Conservation (phyloP, 23 red algal genomes). For the Gracilaria domingensis region DNA sequence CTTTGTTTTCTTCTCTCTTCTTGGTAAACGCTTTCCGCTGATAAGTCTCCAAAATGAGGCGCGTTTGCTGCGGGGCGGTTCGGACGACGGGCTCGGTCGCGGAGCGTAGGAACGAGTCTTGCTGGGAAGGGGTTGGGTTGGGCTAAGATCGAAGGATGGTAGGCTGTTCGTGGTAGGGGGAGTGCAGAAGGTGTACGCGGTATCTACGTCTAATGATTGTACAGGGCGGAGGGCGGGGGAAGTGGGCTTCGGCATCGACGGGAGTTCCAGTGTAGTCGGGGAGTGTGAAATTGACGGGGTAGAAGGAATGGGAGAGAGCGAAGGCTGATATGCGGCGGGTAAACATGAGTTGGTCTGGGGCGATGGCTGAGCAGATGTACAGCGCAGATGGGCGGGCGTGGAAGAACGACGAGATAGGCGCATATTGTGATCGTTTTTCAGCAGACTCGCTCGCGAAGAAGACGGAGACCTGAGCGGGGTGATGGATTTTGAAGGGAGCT, state of each 20-base stretch:
- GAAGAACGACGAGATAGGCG: slow-evolving; percentile 2
- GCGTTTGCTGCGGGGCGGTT: slow-evolving; percentile 26
- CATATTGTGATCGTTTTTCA: not conserved
- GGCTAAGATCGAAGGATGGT: slow-evolving; percentile 14
- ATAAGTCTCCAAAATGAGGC: slow-evolving; percentile 15
- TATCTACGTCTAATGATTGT: slow-evolving; percentile 21
- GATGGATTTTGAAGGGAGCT: not conserved
- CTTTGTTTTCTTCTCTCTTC: not conserved
- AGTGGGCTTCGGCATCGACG: slow-evolving; percentile 15
- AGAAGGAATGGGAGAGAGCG: not conserved
- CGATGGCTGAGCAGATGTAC: not conserved
- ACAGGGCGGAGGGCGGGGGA: not conserved
- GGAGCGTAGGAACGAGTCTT: slow-evolving; percentile 1
- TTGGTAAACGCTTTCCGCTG: not conserved
- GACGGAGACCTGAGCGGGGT: not conserved
- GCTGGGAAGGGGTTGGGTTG: not conserved
- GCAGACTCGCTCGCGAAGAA: not conserved
- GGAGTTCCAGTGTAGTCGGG: not conserved
- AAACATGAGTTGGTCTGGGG: slow-evolving; percentile 1
- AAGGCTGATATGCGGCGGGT: slow-evolving; percentile 2
- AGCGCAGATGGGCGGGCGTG: not conserved
- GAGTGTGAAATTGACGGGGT: slow-evolving; percentile 33
- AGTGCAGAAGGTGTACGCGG: slow-evolving; percentile 12
- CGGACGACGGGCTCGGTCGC: not conserved
- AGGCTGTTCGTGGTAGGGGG: slow-evolving; percentile 11